Base-by-base conservation (phyloP, 805 yeast species). In the Pachysolen tannophilus region DNA sequence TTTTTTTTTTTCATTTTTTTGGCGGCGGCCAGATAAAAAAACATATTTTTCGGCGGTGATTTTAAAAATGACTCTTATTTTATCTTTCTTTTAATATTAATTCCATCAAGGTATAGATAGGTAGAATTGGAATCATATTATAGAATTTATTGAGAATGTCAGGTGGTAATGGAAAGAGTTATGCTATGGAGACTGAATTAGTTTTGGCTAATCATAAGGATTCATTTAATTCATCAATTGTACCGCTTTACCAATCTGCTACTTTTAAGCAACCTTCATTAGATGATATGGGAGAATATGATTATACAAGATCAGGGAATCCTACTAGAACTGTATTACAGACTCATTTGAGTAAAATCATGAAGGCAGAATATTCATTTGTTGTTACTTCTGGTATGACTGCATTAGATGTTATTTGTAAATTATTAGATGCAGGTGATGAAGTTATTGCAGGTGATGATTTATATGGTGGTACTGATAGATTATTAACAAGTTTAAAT, bases 331-430 rank as follows among this genome's bases (percentile, higher is more conserved):
- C 90, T 0, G 72, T 74, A 27, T 60, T 87, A 40, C 95, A 88
- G 56, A 65, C 72, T 31, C 94, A 88, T 48, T 52, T 88, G 48
- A 80, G 84, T 25, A 74, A 75, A 43, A 69, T 88, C 46, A 85
- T 86, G 80, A 72, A 72, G 47, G 88, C 94, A n/a, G 59, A 70
- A 20, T 70, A 79, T 33, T 77, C 85, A 1, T 80, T 72, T 48
- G 95, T 94, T 4, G 94, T 87, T 8, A 75, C 87, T 32, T 75
- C 87, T 32, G 97, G 97, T 18, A 88, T 88, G 97, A 81, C 94
- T 3, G 87, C 94, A 37, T 64, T 85, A 43, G 97, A 90, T 53
- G 88, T 86, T 20, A 80, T 88, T 38, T 70, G 83, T 27, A 70
- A 94, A 30, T 61, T 82, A 33, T 65, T 87, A 42, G 62, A 58